Conservation (phyloP, 2,329 filamentous ascomycete genomes). For the Capronia epimyces region DNA sequence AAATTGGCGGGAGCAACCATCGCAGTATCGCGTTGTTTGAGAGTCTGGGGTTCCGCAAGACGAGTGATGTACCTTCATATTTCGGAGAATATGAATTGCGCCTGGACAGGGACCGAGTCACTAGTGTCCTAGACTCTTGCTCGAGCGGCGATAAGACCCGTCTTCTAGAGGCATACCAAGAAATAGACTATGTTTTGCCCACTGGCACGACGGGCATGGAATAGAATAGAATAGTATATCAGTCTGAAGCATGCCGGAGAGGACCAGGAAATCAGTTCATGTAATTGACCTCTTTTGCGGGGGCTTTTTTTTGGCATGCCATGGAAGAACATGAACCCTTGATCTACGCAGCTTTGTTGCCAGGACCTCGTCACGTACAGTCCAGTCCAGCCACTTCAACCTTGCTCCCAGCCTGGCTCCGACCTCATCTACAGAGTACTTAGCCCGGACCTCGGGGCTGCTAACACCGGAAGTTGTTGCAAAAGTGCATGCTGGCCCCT, state of each 20-base stretch:
- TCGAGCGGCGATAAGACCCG: neutral
- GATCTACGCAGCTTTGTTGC: neutral
- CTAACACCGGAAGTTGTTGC: too few species aligned
- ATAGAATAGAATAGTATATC: neutral
- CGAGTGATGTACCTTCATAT: slow-evolving; percentile 52
- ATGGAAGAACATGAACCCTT: neutral
- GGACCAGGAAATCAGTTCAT: too few species aligned
- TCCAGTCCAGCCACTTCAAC: neutral
- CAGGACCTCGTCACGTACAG: neutral
- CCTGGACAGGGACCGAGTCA: slow-evolving; percentile 19
- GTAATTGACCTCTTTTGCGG: neutral
- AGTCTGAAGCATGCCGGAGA: neutral
- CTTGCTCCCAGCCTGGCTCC: too few species aligned
- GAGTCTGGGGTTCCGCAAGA: slow-evolving; percentile 52
- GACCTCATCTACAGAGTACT: too few species aligned
- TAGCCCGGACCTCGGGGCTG: too few species aligned
- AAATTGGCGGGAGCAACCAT: slow-evolving; percentile 55
- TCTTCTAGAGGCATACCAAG: slow-evolving; percentile 32
- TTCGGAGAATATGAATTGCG: slow-evolving; percentile 64
- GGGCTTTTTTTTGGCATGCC: neutral
- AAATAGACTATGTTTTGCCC: slow-evolving; percentile 35
- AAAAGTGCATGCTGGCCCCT: too few species aligned
- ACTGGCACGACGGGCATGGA: neutral
- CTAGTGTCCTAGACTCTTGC: neutral
- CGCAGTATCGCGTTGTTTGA: slow-evolving; percentile 58